Evolutionary conservation across 148 eudicot genomes (phyloP).

Genomic region (Spergularia marina): DNA sequence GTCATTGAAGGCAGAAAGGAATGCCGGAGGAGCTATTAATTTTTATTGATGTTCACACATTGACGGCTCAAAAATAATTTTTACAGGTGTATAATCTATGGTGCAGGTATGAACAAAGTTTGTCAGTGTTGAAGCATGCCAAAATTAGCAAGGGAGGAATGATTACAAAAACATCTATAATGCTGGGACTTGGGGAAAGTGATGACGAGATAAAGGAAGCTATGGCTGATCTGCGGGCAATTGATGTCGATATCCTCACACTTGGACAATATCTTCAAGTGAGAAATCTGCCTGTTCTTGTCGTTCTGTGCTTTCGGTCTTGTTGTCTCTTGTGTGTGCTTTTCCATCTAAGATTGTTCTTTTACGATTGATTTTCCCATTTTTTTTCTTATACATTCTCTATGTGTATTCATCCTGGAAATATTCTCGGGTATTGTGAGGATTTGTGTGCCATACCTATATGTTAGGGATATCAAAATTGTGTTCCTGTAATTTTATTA

Average conservation of each 20-base stretch:
- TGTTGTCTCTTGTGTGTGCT: no score
- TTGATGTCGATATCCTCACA: conserved; percentile 84
- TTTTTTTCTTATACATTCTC: neutral
- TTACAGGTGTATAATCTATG: conserved; percentile 10
- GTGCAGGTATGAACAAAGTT: conserved; percentile 79
- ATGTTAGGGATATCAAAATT: neutral
- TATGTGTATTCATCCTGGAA: neutral
- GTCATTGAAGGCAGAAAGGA: no score
- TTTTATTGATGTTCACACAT: neutral
- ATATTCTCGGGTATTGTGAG: neutral
- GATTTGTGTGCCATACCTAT: neutral
- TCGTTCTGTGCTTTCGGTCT: neutral
- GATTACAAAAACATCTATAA: conserved; percentile 89
- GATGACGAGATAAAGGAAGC: conserved; percentile 79
- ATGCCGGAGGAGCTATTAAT: no score
- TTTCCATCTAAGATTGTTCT: neutral
- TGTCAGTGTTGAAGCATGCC: conserved; percentile 82
- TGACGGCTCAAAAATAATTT: neutral
- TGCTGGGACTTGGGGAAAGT: conserved; percentile 94
- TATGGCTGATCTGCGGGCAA: conserved; percentile 82
- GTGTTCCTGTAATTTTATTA: no score
- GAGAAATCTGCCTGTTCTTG: neutral
- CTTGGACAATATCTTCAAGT: conserved; percentile 96
- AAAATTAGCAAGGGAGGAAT: conserved; percentile 75
- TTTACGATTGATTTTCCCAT: no score